Conservation (phyloP, 495 filamentous ascomycete genomes). For the Penicillium silybi region DNA sequence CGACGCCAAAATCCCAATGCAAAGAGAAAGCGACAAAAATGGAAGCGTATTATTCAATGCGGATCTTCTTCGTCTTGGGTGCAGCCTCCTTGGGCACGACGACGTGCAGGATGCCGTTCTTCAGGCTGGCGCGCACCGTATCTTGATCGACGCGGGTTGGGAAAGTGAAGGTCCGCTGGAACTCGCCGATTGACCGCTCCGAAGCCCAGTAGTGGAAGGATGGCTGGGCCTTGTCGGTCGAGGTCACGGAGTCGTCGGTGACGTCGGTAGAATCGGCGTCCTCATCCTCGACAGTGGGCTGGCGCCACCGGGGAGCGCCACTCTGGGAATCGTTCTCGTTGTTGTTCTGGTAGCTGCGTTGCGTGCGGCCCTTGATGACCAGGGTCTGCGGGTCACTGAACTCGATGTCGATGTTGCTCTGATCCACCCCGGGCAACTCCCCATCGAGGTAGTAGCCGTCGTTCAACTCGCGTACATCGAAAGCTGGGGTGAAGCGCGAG, state of each 20-base stretch:
- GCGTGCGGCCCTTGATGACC: slow-evolving; percentile 63
- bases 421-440: slow-evolving; percentile 80
- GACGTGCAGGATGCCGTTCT: slow-evolving; percentile 69
- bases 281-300: slow-evolving; percentile 67
- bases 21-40: not conserved
- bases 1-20: not conserved
- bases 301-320: slow-evolving; percentile 17
- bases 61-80: slow-evolving; percentile 49
- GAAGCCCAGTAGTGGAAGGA: slow-evolving; percentile 69
- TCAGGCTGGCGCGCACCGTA: slow-evolving; percentile 66
- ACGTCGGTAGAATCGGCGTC: slow-evolving; percentile 21
- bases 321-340: not conserved
- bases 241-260: slow-evolving; percentile 5
- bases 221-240: slow-evolving; percentile 16
- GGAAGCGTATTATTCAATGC: slow-evolving; percentile 44
- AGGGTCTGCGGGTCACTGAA: slow-evolving; percentile 79
- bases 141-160: slow-evolving; percentile 72
- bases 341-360: slow-evolving; percentile 48
- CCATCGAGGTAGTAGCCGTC: slow-evolving; percentile 76
- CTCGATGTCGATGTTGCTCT: slow-evolving; percentile 74
- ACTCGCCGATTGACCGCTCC: slow-evolving; percentile 78
- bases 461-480: slow-evolving; percentile 72
- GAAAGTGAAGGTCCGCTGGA: slow-evolving; percentile 77
- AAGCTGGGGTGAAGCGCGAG: slow-evolving; percentile 61
- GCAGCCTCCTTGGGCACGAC: slow-evolving; percentile 72